A percentile compares a stretch with the other conserved stretches of the same genome.
Conservation (phyloP, 1,284 basidiomycete genomes). For the Ganoderma boninense region DNA sequence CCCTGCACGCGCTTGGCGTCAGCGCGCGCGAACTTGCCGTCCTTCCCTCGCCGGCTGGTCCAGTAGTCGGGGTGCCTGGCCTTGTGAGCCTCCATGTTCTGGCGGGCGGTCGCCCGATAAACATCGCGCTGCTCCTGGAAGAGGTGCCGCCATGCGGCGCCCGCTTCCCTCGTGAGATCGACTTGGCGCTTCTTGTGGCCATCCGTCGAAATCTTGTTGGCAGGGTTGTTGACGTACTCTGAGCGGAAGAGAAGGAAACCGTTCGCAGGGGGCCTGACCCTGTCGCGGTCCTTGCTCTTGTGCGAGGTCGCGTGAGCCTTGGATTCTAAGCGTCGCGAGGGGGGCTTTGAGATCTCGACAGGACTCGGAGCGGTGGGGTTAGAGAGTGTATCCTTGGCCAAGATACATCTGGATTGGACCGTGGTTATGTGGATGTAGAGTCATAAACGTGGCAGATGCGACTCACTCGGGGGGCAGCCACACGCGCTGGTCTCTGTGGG, state of each 20-base stretch:
- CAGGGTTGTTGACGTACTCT: background rate
- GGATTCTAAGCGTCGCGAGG: background rate
- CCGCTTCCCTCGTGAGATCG: background rate
- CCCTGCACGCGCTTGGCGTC: background rate
- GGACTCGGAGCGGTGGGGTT: background rate
- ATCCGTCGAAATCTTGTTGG: background rate
- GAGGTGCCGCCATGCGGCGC: background rate
- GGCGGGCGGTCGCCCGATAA: background rate
- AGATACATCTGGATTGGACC: background rate
- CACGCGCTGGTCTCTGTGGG: background rate
- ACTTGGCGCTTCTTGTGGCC: background rate
- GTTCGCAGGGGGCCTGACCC: constrained; percentile 2
- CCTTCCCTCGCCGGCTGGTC: background rate
- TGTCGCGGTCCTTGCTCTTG: background rate
- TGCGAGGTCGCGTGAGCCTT: background rate
- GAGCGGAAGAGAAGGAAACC: constrained; percentile 2
- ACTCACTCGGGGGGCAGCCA: background rate
- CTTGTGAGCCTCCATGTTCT: background rate
- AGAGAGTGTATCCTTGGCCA: background rate
- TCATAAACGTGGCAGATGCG: background rate
- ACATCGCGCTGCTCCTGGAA: background rate
- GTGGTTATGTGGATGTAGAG: background rate
- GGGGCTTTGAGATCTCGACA: background rate
- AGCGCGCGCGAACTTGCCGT: background rate
- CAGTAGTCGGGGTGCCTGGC: background rate